A percentile compares a stretch with the other conserved stretches of the same genome.
Evolutionary conservation across 2,329 filamentous ascomycete genomes (phyloP).

Genomic region (Arthrinium puccinioides): DNA sequence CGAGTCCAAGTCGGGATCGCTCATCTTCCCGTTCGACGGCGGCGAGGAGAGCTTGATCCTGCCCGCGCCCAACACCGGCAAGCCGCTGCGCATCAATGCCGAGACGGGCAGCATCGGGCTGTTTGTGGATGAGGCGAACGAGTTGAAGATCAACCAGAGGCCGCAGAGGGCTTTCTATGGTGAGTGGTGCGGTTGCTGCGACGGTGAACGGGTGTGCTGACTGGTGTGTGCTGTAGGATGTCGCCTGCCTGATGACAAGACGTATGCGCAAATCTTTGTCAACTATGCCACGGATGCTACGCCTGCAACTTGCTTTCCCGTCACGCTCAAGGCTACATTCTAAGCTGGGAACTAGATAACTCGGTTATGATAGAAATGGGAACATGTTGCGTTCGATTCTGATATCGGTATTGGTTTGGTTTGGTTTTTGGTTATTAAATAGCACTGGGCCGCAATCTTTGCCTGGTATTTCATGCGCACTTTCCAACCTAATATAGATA

Average conservation of each 20-base stretch:
- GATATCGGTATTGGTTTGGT: no score
- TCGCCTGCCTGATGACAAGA: background rate
- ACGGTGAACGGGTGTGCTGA: no score
- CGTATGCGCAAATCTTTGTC: background rate
- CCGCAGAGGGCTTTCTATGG: background rate
- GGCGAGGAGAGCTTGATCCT: background rate
- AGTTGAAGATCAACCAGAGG: slow-evolving; percentile 1
- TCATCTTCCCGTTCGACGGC: slow-evolving; percentile 1
- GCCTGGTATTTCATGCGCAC: no score
- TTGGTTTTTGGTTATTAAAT: no score
- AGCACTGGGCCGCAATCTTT: no score
- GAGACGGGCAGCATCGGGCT: background rate
- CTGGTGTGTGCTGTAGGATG: background rate
- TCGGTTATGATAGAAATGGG: no score
- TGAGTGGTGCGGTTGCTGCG: background rate
- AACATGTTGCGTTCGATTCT: no score
- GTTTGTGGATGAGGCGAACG: background rate
- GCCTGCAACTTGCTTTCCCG: background rate
- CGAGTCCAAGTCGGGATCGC: background rate
- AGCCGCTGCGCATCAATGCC: background rate
- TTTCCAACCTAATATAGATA: no score
- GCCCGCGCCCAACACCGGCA: background rate
- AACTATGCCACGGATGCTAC: background rate
- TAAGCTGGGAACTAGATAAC: no score
- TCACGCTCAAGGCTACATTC: background rate